Evolutionary conservation across 2,329 filamentous ascomycete species (phyloP).

Genomic region (Drechslera avenae): DNA sequence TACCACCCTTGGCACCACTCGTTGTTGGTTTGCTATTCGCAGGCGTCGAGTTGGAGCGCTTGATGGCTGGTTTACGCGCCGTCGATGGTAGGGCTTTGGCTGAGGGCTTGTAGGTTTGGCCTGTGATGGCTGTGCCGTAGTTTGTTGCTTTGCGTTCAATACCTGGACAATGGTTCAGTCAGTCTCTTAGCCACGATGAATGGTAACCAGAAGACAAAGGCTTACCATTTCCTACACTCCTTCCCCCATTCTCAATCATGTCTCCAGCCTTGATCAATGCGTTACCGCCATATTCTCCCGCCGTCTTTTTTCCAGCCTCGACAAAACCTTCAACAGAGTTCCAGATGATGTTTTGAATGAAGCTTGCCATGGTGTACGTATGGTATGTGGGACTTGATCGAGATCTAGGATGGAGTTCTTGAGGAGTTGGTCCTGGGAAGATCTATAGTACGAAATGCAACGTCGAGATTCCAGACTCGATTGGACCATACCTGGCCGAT

Average conservation of each 20-base stretch:
- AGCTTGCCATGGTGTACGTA: constrained; percentile 30
- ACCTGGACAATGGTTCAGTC: constrained; percentile 19
- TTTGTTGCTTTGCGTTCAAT: constrained; percentile 39
- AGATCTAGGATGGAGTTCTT: background rate
- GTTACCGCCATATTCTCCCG: constrained; percentile 46
- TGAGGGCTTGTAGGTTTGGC: constrained; percentile 35
- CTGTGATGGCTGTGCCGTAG: constrained; percentile 38
- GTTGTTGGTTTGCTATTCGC: constrained; percentile 29
- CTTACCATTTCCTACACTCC: constrained; percentile 41
- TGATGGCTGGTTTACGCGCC: constrained; percentile 37
- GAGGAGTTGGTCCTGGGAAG: background rate
- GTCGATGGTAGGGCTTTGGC: constrained; percentile 38
- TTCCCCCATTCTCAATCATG: constrained; percentile 42
- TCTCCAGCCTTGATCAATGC: constrained; percentile 47
- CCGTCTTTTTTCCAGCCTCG: constrained; percentile 44
- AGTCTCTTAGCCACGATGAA: background rate
- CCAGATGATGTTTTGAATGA: constrained; percentile 47
- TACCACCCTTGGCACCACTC: background rate
- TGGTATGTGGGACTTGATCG: too few relatives aligned
- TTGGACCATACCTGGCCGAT: constrained; percentile 15
- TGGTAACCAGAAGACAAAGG: background rate
- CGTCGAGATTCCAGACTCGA: constrained; percentile 4
- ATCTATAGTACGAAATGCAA: background rate
- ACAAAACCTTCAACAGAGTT: constrained; percentile 47
- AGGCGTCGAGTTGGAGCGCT: constrained; percentile 42